Percentiles rank a stretch among this genome's conserved stretches.
phyloP scores from a whole-genome alignment of 2,329 filamentous ascomycete species.

The Thielaviopsis euricoi region DNA sequence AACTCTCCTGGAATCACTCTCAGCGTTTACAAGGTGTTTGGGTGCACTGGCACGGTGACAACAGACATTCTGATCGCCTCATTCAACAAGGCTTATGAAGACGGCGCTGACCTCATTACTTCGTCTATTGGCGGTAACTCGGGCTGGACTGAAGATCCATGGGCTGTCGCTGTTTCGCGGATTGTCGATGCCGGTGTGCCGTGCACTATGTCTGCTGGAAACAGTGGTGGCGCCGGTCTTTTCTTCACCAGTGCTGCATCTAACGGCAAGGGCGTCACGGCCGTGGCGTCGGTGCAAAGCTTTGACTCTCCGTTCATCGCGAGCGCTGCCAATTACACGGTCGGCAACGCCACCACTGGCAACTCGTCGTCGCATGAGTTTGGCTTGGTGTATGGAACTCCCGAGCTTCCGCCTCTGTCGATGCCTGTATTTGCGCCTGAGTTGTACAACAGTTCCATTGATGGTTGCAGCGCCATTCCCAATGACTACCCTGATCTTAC shows the following conservation, averaged over 20 bases:
- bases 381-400: not conserved
- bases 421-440: not conserved
- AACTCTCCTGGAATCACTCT: conserved; percentile 25
- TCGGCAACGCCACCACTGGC: not conserved
- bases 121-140: conserved; percentile 16
- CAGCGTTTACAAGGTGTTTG: conserved; percentile 24
- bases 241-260: conserved; percentile 16
- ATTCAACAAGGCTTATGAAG: conserved; percentile 27
- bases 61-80: conserved; percentile 26
- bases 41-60: conserved; percentile 19
- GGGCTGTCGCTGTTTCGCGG: conserved; percentile 16
- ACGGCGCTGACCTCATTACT: conserved; percentile 22
- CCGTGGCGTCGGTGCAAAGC: not conserved
- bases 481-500: not conserved
- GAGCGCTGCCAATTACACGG: not conserved
- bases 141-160: conserved; percentile 17
- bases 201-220: conserved; percentile 17
- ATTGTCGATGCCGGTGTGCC: conserved; percentile 18
- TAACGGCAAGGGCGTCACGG: conserved; percentile 11
- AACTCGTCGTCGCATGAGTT: not conserved
- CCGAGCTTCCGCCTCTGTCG: not conserved
- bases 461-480: not conserved
- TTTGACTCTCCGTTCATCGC: not conserved
- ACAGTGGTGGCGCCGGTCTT: conserved; percentile 15
- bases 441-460: not conserved